These are phyloP conservation scores for Alternaria sp. DNA, from an alignment of 2,329 filamentous ascomycete species.

Conservation along the genomic window DNA sequence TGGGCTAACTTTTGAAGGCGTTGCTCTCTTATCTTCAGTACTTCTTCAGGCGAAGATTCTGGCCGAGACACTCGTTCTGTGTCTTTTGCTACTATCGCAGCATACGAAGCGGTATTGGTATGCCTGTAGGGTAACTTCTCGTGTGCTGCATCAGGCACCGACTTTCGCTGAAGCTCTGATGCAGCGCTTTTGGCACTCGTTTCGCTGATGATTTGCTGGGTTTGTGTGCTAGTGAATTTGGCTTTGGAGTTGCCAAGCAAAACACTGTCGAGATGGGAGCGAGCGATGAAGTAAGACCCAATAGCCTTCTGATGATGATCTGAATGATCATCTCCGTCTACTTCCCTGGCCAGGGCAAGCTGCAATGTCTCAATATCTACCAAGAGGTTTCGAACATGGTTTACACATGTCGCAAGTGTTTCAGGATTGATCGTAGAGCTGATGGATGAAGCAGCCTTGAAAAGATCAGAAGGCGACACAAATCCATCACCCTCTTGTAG, in stretches of 20 bases:
- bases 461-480: neutral
- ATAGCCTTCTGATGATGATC: conserved; percentile 38
- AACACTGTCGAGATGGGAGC: conserved; percentile 27
- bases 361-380: conserved; percentile 35
- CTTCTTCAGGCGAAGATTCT: too few species aligned
- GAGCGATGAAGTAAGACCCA: conserved; percentile 36
- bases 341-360: conserved; percentile 48
- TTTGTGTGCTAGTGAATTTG: neutral
- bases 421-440: conserved; percentile 30
- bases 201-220: neutral
- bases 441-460: conserved; percentile 21
- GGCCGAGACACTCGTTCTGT: too few species aligned
- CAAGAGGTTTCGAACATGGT: conserved; percentile 35
- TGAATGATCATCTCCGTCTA: conserved; percentile 49
- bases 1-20: too few species aligned
- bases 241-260: conserved; percentile 15
- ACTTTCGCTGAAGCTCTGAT: neutral
- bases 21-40: too few species aligned
- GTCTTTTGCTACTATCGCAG: too few species aligned
- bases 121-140: neutral
- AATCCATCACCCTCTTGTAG: conserved; percentile 2
- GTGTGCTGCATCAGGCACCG: too few species aligned
- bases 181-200: neutral
- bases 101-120: neutral
- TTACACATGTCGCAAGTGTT: conserved; percentile 33